Evolutionary conservation across 1,284 basidiomycete genomes (phyloP).

Genomic region (Xerocomus amazonicus): DNA sequence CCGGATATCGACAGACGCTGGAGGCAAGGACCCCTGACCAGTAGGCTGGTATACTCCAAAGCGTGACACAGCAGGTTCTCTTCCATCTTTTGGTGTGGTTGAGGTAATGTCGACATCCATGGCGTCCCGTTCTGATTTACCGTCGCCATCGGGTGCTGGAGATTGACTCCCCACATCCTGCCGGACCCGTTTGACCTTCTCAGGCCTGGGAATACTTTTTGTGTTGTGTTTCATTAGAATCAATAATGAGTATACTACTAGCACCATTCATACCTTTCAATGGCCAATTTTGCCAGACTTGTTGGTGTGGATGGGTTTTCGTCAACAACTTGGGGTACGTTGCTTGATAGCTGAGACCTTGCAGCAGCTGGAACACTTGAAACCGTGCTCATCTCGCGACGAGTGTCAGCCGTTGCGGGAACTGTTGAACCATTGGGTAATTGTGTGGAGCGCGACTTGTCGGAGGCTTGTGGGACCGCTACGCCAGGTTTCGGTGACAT

Average conservation of each 20-base stretch:
- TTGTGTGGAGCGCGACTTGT: slow-evolving; percentile 40
- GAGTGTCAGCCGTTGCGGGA: slow-evolving; percentile 22
- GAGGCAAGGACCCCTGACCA: slow-evolving; percentile 13
- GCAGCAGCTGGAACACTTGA: slow-evolving; percentile 53
- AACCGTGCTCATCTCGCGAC: slow-evolving; percentile 21
- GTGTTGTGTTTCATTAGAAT: slow-evolving; percentile 1
- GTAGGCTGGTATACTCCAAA: slow-evolving; percentile 22
- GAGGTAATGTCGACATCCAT: slow-evolving; percentile 41
- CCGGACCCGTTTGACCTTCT: slow-evolving; percentile 69
- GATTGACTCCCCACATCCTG: slow-evolving; percentile 48
- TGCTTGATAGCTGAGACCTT: slow-evolving; percentile 47
- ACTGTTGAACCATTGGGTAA: slow-evolving; percentile 37
- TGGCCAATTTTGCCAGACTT: slow-evolving; percentile 50
- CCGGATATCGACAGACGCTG: slow-evolving; percentile 18
- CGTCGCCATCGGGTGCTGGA: slow-evolving; percentile 37
- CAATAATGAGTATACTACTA: not conserved
- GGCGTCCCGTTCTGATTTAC: slow-evolving; percentile 26
- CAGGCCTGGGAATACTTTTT: slow-evolving; percentile 65
- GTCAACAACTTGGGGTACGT: slow-evolving; percentile 11
- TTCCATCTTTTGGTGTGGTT: slow-evolving; percentile 25
- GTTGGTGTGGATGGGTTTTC: slow-evolving; percentile 29
- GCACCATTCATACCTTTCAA: slow-evolving; percentile 56
- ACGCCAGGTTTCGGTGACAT: slow-evolving; percentile 36
- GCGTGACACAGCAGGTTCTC: slow-evolving; percentile 23
- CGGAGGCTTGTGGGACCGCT: slow-evolving; percentile 30